Evolutionary conservation across 345 rosid genomes (phyloP).

Genomic region (Euphorbia peplus): DNA sequence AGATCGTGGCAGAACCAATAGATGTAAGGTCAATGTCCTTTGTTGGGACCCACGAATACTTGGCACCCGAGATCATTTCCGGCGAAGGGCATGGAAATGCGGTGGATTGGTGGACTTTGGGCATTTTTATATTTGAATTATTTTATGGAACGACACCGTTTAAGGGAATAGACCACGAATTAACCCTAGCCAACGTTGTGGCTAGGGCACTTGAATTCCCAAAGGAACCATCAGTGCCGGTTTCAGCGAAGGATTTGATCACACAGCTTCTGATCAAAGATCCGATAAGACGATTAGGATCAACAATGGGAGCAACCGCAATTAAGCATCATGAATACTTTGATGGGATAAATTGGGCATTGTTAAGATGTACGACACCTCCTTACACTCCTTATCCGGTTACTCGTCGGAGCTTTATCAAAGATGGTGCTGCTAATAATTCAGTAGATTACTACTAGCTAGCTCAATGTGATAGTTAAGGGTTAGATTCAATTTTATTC

Average conservation of each 20-base stretch:
- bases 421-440: conserved; percentile 14
- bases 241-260: conserved; percentile 64
- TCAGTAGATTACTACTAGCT: conserved; percentile 46
- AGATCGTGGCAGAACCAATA: conserved; percentile 79
- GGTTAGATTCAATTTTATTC: no score
- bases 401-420: conserved; percentile 16
- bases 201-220: conserved; percentile 94
- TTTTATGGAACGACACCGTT: conserved; percentile 80
- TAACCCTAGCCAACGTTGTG: conserved; percentile 82
- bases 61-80: conserved; percentile 87
- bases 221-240: conserved; percentile 60
- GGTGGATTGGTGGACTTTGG: conserved; percentile 95
- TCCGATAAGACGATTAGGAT: conserved; percentile 69
- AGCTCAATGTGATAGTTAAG: no score
- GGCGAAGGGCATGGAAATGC: conserved; percentile 91
- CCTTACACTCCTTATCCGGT: conserved; percentile 76
- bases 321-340: conserved; percentile 79
- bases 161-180: conserved; percentile 80
- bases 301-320: conserved; percentile 75
- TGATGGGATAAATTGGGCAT: conserved; percentile 88
- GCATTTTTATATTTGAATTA: conserved; percentile 76
- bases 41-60: conserved; percentile 91
- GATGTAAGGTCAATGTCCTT: conserved; percentile 93
- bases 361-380: conserved; percentile 74
- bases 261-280: conserved; percentile 70